phyloP scores from a whole-genome alignment of 1,284 basidiomycete genomes.

The Malassezia slooffiae region DNA sequence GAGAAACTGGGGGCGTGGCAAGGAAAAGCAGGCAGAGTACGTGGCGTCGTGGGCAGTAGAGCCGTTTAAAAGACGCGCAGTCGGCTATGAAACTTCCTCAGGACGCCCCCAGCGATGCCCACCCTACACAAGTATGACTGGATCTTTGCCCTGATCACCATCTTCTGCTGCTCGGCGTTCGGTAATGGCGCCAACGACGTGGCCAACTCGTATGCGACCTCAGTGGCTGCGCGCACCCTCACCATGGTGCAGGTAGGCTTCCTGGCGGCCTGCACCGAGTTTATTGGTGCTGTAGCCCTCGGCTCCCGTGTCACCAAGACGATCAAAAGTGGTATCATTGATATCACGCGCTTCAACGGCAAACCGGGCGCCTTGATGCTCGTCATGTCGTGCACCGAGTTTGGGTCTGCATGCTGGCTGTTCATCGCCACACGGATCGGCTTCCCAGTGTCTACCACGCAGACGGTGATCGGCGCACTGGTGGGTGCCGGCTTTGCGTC shows the following conservation, averaged over 20 bases:
- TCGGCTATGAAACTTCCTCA: no score
- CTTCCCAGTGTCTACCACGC: slow-evolving; percentile 27
- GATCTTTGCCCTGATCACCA: slow-evolving; percentile 22
- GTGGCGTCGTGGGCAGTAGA: no score
- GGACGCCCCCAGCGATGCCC: no score
- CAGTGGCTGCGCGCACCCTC: slow-evolving; percentile 21
- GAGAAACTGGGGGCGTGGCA: no score
- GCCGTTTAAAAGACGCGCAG: no score
- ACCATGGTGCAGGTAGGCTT: slow-evolving; percentile 22
- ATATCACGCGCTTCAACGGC: slow-evolving; percentile 17
- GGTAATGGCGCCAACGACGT: slow-evolving; percentile 30
- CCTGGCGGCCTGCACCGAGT: slow-evolving; percentile 20
- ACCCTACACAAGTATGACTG: slow-evolving; percentile 21
- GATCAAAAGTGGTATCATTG: slow-evolving; percentile 27
- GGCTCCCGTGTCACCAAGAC: slow-evolving; percentile 23
- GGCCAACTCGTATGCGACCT: slow-evolving; percentile 28
- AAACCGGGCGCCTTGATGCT: slow-evolving; percentile 17
- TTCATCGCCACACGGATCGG: slow-evolving; percentile 20
- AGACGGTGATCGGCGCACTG: slow-evolving; percentile 22
- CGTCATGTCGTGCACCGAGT: slow-evolving; percentile 24
- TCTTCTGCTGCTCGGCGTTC: slow-evolving; percentile 21
- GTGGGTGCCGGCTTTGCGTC: slow-evolving; percentile 25
- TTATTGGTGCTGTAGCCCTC: slow-evolving; percentile 23
- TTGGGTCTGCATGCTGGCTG: slow-evolving; percentile 22
- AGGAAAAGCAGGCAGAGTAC: no score